Base-by-base conservation (phyloP, 2,329 filamentous ascomycete genomes). In the Pseudogymnoascus verrucosus region DNA sequence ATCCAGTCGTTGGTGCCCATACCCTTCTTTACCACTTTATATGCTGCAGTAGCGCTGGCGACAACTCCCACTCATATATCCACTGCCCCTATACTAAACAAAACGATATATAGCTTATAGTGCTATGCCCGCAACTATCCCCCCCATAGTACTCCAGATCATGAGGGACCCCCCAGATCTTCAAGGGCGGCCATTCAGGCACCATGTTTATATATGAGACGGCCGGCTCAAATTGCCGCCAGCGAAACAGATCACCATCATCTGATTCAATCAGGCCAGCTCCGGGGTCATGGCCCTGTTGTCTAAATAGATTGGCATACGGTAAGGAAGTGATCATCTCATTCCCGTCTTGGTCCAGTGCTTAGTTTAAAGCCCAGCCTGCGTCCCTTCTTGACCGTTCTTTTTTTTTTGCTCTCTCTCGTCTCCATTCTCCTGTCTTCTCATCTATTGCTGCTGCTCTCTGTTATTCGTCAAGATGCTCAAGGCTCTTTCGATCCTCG, bases 401-500 rank as follows among this genome's bases (percentile, higher is more conserved):
- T 47, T 14, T 11, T 26, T 47, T 26, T 26, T 6, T 10, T 26
- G 12, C 21, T 10, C 21, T n/a, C 12, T 31, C 21, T 47, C 6
- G 21, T 26, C 26, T 2, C 42, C 21, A 47, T n/a, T 26, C 12
- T 47, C 6, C 12, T 28, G 12, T n/a, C 12, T 51, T 28, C 14
- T 14, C 23, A 19, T 28, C 23, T 6, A n/a, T 51, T 51, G 44
- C 23, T 28, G 4, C 23, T 51, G 44, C 44, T 28, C 44, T 51
- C 44, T 51, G 44, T 5, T 51, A 51, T 51, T 51, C 23, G 44
- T 28, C 44, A 51, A 28, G 23, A 51, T 51, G 44, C 14, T 51
- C 44, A 51, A 51, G 44, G 14, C 44, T 51, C 28, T 60, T 60
- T 60, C 57, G n/a, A 31, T 61, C 63, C 66, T 39, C 37, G 67